Evolutionary conservation across 192 early-diverging fungal genomes (phyloP).

Genomic region (Spinellus fusiger): DNA sequence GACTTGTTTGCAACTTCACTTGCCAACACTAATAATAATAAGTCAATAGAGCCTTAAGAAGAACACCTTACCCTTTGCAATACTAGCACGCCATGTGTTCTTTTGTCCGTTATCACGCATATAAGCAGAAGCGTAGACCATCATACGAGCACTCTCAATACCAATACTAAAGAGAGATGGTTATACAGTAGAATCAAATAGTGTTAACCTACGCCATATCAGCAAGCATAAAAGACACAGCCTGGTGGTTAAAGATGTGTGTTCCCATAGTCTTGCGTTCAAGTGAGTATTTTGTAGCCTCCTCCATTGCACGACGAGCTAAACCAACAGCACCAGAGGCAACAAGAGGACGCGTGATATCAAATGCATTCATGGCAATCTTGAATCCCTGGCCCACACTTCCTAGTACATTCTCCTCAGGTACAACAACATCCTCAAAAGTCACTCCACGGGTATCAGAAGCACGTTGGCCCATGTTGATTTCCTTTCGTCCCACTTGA

Average conservation of each 20-base stretch:
- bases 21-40: slow-evolving; percentile 43
- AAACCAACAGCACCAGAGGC: slow-evolving; percentile 86
- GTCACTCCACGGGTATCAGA: slow-evolving; percentile 88
- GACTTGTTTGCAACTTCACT: slow-evolving; percentile 77
- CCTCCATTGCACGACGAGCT: slow-evolving; percentile 87
- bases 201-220: slow-evolving; percentile 71
- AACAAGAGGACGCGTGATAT: slow-evolving; percentile 88
- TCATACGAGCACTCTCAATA: slow-evolving; percentile 78
- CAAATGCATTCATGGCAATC: slow-evolving; percentile 96
- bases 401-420: slow-evolving; percentile 73
- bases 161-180: slow-evolving; percentile 50
- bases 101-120: slow-evolving; percentile 78
- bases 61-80: slow-evolving; percentile 72
- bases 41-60: too few species aligned
- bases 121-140: slow-evolving; percentile 79
- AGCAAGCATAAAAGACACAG: slow-evolving; percentile 90
- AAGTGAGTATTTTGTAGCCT: slow-evolving; percentile 80
- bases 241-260: slow-evolving; percentile 84
- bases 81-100: slow-evolving; percentile 93
- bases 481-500: slow-evolving; percentile 88
- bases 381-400: slow-evolving; percentile 85
- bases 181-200: slow-evolving; percentile 1
- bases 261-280: slow-evolving; percentile 97
- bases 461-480: slow-evolving; percentile 96
- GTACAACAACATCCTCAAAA: slow-evolving; percentile 78